Evolutionary conservation across 352 stramenopile genomes (phyloP).

Genomic region (Phytopythium litorale): DNA sequence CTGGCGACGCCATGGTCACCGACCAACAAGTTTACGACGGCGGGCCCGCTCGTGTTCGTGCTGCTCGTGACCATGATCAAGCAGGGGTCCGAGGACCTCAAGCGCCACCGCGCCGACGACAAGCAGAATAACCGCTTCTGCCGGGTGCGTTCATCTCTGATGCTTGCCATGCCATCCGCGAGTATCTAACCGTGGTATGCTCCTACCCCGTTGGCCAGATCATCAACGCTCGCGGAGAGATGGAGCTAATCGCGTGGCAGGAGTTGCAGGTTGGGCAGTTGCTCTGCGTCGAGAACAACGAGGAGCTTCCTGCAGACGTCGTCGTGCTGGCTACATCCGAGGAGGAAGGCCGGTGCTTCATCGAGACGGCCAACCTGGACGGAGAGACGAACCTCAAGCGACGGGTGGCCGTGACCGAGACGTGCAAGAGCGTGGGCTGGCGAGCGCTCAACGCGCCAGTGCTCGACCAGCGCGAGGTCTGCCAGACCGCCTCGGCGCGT

Average conservation of each 20-base stretch:
- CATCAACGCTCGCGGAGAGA: constrained; percentile 34
- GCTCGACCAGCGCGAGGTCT: constrained; percentile 32
- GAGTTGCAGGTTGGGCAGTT: constrained; percentile 77
- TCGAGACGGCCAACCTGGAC: constrained; percentile 86
- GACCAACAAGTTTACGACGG: constrained; percentile 72
- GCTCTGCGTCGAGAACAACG: constrained; percentile 71
- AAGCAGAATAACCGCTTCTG: constrained; percentile 59
- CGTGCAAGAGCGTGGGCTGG: constrained; percentile 29
- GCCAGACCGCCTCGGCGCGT: constrained; percentile 13
- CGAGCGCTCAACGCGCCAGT: constrained; percentile 19
- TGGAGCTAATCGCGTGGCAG: constrained; percentile 56
- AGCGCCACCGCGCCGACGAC: constrained; percentile 61
- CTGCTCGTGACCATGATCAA: constrained; percentile 76
- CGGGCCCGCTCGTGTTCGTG: constrained; percentile 65
- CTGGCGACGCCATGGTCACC: constrained; percentile 58
- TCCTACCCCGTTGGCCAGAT: constrained; percentile 21
- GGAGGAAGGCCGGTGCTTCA: constrained; percentile 71
- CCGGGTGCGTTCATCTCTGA: constrained; percentile 17
- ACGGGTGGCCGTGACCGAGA: constrained; percentile 42
- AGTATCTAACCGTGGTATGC: not conserved
- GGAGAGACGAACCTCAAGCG: constrained; percentile 89
- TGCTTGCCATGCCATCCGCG: not conserved
- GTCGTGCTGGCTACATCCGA: constrained; percentile 77
- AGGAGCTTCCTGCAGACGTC: constrained; percentile 88
- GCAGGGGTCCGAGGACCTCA: constrained; percentile 63